A percentile compares a stretch with the other conserved stretches of the same genome.
These are phyloP conservation scores for Phaffia rhodozyma DNA, from an alignment of 1,284 basidiomycete genomes.

Conservation along the genomic window DNA sequence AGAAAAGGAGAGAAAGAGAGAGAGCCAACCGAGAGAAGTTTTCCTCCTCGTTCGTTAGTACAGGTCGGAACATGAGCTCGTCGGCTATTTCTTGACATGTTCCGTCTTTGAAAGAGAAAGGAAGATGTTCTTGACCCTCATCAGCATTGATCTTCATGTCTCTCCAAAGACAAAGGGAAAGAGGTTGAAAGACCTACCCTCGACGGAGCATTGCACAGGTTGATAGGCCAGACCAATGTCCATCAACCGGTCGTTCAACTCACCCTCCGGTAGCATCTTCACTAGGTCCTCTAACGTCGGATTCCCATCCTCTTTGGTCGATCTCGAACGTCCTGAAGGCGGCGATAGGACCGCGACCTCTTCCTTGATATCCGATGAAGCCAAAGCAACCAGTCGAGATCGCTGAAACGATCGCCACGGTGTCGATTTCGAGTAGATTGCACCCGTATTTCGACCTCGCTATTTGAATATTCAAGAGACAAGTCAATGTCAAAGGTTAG, in stretches of 20 bases:
- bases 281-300: constrained; percentile 55
- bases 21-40: constrained; percentile 29
- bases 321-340: neutral
- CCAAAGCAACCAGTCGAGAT: constrained; percentile 24
- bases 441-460: constrained; percentile 32
- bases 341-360: constrained; percentile 16
- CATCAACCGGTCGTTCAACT: constrained; percentile 63
- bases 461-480: neutral
- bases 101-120: constrained; percentile 22
- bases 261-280: constrained; percentile 65
- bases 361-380: constrained; percentile 15
- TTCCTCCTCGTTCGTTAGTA: constrained; percentile 23
- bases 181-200: neutral
- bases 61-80: constrained; percentile 23
- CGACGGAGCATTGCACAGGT: constrained; percentile 18
- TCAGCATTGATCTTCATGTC: neutral
- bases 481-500: neutral
- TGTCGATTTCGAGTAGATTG: constrained; percentile 20
- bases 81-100: constrained; percentile 28
- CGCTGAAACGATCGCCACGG: constrained; percentile 31
- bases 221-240: constrained; percentile 36
- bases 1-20: neutral
- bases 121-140: neutral
- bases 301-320: constrained; percentile 39
- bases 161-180: neutral